Conservation (phyloP, 345 rosid genomes). For the Gossypium ekmanianum region DNA sequence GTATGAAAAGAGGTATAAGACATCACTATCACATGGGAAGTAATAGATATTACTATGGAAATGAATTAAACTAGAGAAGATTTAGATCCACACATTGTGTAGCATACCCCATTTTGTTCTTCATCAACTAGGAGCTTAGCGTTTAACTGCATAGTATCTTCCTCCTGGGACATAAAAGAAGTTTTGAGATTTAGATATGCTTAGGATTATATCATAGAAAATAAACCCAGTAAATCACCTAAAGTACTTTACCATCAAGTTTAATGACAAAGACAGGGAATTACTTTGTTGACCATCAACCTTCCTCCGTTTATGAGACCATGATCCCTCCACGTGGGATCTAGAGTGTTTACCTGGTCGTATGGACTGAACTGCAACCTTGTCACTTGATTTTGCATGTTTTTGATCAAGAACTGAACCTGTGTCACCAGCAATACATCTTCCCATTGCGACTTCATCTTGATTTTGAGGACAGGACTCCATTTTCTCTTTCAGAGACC, state of each 20-base stretch:
- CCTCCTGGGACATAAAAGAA: constrained; percentile 31
- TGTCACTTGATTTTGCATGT: constrained; percentile 23
- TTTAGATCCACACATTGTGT: constrained; percentile 33
- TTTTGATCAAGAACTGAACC: constrained; percentile 20
- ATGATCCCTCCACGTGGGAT: constrained; percentile 28
- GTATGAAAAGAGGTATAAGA: not conserved
- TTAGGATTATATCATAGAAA: constrained; percentile 9
- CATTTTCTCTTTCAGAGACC: constrained; percentile 22
- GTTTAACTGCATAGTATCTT: constrained; percentile 26
- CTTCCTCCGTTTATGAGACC: constrained; percentile 52
- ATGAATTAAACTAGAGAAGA: constrained; percentile 19
- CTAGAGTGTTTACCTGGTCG: constrained; percentile 24
- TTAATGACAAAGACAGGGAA: constrained; percentile 32
- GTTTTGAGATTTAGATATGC: constrained; percentile 19
- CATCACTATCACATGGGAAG: not conserved
- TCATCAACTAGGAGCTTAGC: constrained; percentile 21
- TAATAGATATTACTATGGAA: not conserved
- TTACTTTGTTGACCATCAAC: constrained; percentile 24
- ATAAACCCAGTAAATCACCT: constrained; percentile 17
- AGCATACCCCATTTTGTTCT: constrained; percentile 23
- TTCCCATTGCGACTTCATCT: constrained; percentile 16
- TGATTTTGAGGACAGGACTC: not conserved
- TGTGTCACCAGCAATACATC: constrained; percentile 14
- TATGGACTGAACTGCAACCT: constrained; percentile 21
- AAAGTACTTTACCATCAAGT: constrained; percentile 33